Evolutionary conservation across 1,284 basidiomycete species (phyloP).

Genomic region (Kwoniella shivajii): DNA sequence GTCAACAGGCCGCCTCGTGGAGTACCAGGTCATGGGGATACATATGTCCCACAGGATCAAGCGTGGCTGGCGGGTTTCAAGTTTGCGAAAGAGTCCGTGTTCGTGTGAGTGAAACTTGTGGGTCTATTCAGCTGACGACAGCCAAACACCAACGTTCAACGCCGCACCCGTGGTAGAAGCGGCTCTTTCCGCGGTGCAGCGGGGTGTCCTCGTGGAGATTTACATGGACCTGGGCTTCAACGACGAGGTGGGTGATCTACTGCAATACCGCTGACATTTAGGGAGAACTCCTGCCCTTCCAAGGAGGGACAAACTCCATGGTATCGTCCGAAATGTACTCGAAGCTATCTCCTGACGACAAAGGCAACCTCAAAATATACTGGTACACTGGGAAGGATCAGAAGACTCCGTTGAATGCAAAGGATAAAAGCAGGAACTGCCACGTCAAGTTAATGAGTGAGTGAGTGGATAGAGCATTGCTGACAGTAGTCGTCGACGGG

Average conservation of each 20-base stretch:
- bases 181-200: conserved; percentile 63
- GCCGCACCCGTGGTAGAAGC: conserved; percentile 66
- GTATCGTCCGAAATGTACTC: conserved; percentile 67
- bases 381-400: conserved; percentile 64
- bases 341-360: conserved; percentile 55
- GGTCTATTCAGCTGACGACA: conserved; percentile 16
- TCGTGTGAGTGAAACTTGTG: conserved; percentile 58
- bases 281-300: conserved; percentile 61
- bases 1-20: conserved; percentile 69
- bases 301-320: conserved; percentile 73
- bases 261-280: background rate
- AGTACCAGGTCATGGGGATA: conserved; percentile 37
- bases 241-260: conserved; percentile 53
- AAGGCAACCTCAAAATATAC: conserved; percentile 62
- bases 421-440: conserved; percentile 66
- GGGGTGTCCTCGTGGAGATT: conserved; percentile 66
- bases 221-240: conserved; percentile 67
- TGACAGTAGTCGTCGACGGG: conserved; percentile 60
- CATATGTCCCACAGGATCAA: conserved; percentile 62
- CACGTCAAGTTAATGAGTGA: conserved; percentile 68
- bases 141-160: conserved; percentile 71
- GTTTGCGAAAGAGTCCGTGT: conserved; percentile 66
- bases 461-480: background rate
- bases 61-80: conserved; percentile 71
- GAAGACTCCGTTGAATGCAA: conserved; percentile 66